Percentiles rank a stretch among this genome's conserved stretches.
Evolutionary conservation across 140 eudicot genomes (phyloP).

Genomic region (Flaveria floridana): DNA sequence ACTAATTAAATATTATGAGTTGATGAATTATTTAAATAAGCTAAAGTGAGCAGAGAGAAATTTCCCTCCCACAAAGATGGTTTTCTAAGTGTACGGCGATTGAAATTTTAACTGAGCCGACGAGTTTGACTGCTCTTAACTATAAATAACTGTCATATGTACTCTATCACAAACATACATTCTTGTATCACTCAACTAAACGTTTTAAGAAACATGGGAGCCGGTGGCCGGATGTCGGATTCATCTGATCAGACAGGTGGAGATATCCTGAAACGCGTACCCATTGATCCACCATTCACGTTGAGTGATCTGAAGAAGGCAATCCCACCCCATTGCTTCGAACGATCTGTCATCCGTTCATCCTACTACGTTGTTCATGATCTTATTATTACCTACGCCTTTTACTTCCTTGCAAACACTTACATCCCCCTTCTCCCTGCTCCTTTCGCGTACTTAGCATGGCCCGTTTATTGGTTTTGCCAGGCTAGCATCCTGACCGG

Average conservation of each 20-base stretch:
- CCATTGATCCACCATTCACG: constrained; percentile 21
- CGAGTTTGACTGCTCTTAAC: not conserved
- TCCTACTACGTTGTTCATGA: constrained; percentile 17
- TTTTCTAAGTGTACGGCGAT: too few species aligned
- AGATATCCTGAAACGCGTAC: constrained; percentile 16
- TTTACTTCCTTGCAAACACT: constrained; percentile 18
- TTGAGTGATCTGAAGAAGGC: constrained; percentile 23
- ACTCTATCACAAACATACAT: not conserved
- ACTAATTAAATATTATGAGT: too few species aligned
- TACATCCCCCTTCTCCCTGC: constrained; percentile 12
- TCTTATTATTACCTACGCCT: constrained; percentile 4
- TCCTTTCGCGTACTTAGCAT: constrained; percentile 13
- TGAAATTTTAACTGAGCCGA: not conserved
- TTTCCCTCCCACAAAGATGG: not conserved
- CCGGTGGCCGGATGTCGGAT: constrained; percentile 12
- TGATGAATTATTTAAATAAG: too few species aligned
- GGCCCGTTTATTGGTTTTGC: constrained; percentile 29
- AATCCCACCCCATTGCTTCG: constrained; percentile 19
- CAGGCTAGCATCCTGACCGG: constrained; percentile 24
- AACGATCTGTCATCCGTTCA: constrained; percentile 20
- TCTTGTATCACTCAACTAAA: not conserved
- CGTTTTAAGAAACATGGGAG: not conserved
- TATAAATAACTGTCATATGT: not conserved
- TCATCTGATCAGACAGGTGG: not conserved
- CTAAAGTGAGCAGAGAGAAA: too few species aligned